Base-by-base conservation (phyloP, 257 asterid genomes). In the Nicotiana obtusifolia region DNA sequence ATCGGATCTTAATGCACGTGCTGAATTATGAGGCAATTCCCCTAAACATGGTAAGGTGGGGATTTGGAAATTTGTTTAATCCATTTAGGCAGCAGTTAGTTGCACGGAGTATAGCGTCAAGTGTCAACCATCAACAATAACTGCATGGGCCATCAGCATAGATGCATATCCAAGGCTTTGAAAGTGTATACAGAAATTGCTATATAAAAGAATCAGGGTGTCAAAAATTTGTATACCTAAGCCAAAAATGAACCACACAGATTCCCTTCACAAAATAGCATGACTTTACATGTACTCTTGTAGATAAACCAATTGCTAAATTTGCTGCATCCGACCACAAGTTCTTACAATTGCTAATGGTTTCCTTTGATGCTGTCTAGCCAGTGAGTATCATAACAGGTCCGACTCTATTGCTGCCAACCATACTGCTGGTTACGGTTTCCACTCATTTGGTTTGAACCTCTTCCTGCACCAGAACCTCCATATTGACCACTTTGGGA, bases 381-480 rank as follows among this genome's bases (percentile, higher is more conserved):
- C 78, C 65, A 64, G 60, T 77, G 62, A 7, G 26, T 28, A 26
- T 64, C 76, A 22, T 17, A 41, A 28, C 52, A 62, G 4, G 30
- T 10, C 59, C n/a, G 61, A 15, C 41, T 30, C 90, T 89, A 91
- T 82, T 90, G 97, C 90, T 90, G 98, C 98, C 99, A 96, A 80
- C 91, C 89, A 78, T 88, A 94, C 85, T 90, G 97, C 88, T 94
- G 98, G 89, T 88, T 95, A 84, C 98, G 89, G 84, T 81, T 92
- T 19, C 97, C 92, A 24, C 94, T 85, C 81, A 78, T 76, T n/a
- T 88, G 84, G 79, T 87, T 90, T 22, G 89, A 84, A 71, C 95
- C 95, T 83, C 97, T 85, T 10, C 98, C 91, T 19, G 83, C 77
- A 60, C 94, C 94, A 5, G 95, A 84, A 84, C 83, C 91, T 66